Percentiles rank a stretch among this genome's conserved stretches.
phyloP scores from a whole-genome alignment of 2,329 filamentous ascomycete genomes.

The Sporothrix mexicana region DNA sequence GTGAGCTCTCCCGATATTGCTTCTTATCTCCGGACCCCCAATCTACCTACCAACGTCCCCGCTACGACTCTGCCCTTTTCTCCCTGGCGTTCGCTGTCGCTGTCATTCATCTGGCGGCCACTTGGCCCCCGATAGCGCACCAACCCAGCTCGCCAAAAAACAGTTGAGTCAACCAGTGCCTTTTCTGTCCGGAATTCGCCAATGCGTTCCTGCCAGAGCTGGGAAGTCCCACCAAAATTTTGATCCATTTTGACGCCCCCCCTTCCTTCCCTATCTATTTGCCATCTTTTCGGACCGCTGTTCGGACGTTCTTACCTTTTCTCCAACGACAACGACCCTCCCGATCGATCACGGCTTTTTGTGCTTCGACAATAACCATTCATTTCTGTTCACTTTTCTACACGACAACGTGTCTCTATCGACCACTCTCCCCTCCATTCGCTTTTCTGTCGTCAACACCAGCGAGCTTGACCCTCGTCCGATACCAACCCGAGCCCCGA shows the following conservation, averaged over 20 bases:
- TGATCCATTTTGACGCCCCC: conserved; percentile 10
- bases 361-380: neutral
- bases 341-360: neutral
- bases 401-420: neutral
- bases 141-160: neutral
- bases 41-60: conserved; percentile 1
- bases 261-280: conserved; percentile 20
- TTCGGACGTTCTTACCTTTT: conserved; percentile 12
- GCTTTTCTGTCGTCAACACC: neutral
- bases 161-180: conserved; percentile 22
- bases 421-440: conserved; percentile 12
- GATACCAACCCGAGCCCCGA: conserved; percentile 18
- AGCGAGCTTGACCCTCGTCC: conserved; percentile 9
- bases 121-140: conserved; percentile 14
- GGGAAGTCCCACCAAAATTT: conserved; percentile 25
- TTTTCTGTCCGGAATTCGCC: conserved; percentile 1
- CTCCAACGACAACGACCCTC: neutral
- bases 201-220: conserved; percentile 4
- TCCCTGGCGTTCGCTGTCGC: conserved; percentile 5
- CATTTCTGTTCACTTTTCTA: neutral
- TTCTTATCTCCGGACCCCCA: conserved; percentile 30
- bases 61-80: conserved; percentile 9
- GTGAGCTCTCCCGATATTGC: neutral
- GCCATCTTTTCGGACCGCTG: conserved; percentile 21
- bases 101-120: neutral